Percentiles rank a stretch among this genome's conserved stretches.
These are phyloP conservation scores for Podospora pseudoanserina DNA, from an alignment of 495 filamentous ascomycete genomes.

Conservation along the genomic window DNA sequence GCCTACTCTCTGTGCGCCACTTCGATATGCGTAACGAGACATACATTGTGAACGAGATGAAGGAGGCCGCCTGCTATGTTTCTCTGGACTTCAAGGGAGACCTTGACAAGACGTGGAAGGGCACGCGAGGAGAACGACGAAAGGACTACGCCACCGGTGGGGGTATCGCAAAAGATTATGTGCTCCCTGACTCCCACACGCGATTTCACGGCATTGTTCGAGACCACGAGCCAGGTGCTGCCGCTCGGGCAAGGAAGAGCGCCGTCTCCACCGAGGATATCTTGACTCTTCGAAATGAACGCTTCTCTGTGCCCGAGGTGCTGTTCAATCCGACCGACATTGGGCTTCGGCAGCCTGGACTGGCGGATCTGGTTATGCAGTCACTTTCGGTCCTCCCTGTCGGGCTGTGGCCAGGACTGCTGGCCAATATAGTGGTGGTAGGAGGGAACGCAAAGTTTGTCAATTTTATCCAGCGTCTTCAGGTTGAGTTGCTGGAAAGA, in stretches of 20 bases:
- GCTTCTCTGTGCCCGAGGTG: slow-evolving; percentile 87
- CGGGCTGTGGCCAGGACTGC: slow-evolving; percentile 69
- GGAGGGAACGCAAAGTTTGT: slow-evolving; percentile 79
- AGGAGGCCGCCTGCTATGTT: slow-evolving; percentile 84
- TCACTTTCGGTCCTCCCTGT: slow-evolving; percentile 71
- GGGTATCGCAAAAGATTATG: slow-evolving; percentile 85
- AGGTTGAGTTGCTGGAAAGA: slow-evolving; percentile 69
- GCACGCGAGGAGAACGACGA: slow-evolving; percentile 54
- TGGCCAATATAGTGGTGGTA: slow-evolving; percentile 85
- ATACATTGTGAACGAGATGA: slow-evolving; percentile 91
- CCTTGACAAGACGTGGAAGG: slow-evolving; percentile 81
- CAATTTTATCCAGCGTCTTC: slow-evolving; percentile 79
- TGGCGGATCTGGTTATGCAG: slow-evolving; percentile 77
- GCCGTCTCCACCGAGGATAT: slow-evolving; percentile 70
- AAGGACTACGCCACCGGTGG: slow-evolving; percentile 47
- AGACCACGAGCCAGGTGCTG: slow-evolving; percentile 64
- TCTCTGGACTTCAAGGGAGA: slow-evolving; percentile 73
- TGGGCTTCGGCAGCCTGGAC: slow-evolving; percentile 78
- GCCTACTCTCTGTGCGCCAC: slow-evolving; percentile 82
- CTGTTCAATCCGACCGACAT: slow-evolving; percentile 85
- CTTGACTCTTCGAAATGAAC: slow-evolving; percentile 82
- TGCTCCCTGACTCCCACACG: slow-evolving; percentile 85
- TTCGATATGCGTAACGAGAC: slow-evolving; percentile 94
- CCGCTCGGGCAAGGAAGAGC: slow-evolving; percentile 56
- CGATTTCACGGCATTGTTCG: slow-evolving; percentile 67